phyloP scores from a whole-genome alignment of 2,329 filamentous ascomycete genomes.

The Epichloe scottii region DNA sequence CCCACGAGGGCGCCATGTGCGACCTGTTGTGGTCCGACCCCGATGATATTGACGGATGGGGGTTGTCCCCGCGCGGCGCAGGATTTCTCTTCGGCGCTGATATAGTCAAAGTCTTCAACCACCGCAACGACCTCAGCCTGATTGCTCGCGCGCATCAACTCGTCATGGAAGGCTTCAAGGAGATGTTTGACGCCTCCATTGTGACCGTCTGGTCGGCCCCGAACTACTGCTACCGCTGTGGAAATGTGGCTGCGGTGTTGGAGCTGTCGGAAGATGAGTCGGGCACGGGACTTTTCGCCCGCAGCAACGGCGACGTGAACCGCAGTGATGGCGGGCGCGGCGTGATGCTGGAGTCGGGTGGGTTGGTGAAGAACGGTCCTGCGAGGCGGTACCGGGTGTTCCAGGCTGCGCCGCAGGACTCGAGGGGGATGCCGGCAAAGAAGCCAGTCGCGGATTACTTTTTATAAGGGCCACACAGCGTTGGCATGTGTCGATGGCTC shows the following conservation, averaged over 20 bases:
- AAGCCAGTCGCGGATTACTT: constrained; percentile 98
- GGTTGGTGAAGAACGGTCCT: constrained; percentile 47
- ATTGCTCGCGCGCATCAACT: constrained; percentile 93
- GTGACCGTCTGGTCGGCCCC: constrained; percentile 98
- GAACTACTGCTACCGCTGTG: constrained; percentile 93
- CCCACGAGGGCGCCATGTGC: constrained; percentile 97
- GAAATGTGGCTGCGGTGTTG: constrained; percentile 88
- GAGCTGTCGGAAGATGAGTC: constrained; percentile 80
- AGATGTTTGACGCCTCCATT: constrained; percentile 94
- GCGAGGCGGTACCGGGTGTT: constrained; percentile 89
- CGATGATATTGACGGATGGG: constrained; percentile 96
- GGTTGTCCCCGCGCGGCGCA: constrained; percentile 81
- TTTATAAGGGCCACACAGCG: constrained; percentile 35
- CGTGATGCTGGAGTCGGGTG: constrained; percentile 35
- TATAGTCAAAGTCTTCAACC: constrained; percentile 93
- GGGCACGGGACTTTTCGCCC: constrained; percentile 56
- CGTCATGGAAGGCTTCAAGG: constrained; percentile 99
- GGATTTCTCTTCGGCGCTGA: constrained; percentile 93
- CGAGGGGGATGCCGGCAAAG: constrained; percentile 94
- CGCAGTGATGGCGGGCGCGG: constrained; percentile 40
- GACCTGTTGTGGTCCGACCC: constrained; percentile 97
- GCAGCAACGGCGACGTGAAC: constrained; percentile 58
- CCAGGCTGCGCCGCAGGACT: constrained; percentile 91
- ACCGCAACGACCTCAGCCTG: constrained; percentile 80
- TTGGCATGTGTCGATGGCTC: background rate